Evolutionary conservation across 768 basidiomycete genomes (phyloP), one percentile per base, ranked within the genome.

Genomic region (Boletus insuetus): DNA sequence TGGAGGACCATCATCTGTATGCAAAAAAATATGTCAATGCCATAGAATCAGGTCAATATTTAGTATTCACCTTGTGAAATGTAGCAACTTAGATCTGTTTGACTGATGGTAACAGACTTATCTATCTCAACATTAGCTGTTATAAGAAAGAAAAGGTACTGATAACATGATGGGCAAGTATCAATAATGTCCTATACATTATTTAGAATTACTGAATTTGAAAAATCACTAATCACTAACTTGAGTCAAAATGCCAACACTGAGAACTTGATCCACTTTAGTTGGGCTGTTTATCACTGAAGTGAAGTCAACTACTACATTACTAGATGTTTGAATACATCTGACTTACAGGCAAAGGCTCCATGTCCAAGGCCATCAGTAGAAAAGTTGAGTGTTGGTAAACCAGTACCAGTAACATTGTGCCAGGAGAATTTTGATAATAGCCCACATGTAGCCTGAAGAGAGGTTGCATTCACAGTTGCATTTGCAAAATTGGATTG

Each of bases 401-500:
- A 8, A 0, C 11, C 2, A 9, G 2, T 11, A 16, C 12, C 14
- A 35, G 35, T 20, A 13, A 17, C 24, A 13, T 26, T 13, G 2
- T 26, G 20, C 14, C 22, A 39, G 22, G 61, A 45, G 6, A 49
- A 46, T 22, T 52, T 55, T 24, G 61, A 29, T 4, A 63, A 26
- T 11, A 63, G 46, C 1, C 58, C 45, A 42, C 61, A 63, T 6
- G 9, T 41, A 13, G 46, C 17, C 34, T 51, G 32, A 11, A 63
- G 1, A 2, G 58, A 50, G 3, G 61, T 56, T 6, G 62, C 45
- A 56, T 63, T 60, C 5, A 64, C 58, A 38, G 40, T 40, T n/a
- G 58, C 54, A 45, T 34, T 20, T 6, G 17, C 43, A 5, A 53
- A 43, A 7, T 9, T n/a, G 22, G 54, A 3, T n/a, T 43, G 7